Conservation (phyloP, 140 eudicot species). For the Senecio squalidus region DNA sequence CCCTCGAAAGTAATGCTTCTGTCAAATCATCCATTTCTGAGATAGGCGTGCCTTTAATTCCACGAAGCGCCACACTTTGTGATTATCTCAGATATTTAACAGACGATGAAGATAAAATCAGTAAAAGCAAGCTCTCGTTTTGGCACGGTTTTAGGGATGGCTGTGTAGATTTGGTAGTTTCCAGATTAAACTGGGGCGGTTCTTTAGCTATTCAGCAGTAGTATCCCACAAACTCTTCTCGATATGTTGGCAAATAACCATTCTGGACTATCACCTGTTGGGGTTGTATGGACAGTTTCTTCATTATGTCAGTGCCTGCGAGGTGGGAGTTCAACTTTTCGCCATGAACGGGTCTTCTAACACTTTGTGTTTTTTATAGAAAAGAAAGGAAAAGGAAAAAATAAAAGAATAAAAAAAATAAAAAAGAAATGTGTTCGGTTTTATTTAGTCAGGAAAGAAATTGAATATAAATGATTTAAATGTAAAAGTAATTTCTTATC, state of each 20-base stretch:
- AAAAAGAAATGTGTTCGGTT: too few species aligned
- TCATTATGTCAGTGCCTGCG: slow-evolving; percentile 81
- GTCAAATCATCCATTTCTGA: slow-evolving; percentile 57
- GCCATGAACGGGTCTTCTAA: too few species aligned
- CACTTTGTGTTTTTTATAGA: too few species aligned
- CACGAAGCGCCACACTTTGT: slow-evolving; percentile 81
- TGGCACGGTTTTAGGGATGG: slow-evolving; percentile 94
- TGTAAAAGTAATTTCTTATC: too few species aligned
- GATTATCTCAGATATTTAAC: slow-evolving; percentile 57
- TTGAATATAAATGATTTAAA: too few species aligned
- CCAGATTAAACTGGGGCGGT: slow-evolving; percentile 85
- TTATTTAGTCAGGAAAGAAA: too few species aligned
- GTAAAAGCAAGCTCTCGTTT: slow-evolving; percentile 54
- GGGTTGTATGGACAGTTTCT: slow-evolving; percentile 90
- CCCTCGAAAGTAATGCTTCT: slow-evolving; percentile 55
- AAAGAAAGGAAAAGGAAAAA: too few species aligned
- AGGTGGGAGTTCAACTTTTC: slow-evolving; percentile 76
- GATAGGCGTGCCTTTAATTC: slow-evolving; percentile 86
- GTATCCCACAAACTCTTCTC: slow-evolving; percentile 80
- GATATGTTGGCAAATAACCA: slow-evolving; percentile 51
- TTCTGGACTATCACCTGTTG: slow-evolving; percentile 73
- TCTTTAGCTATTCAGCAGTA: slow-evolving; percentile 94
- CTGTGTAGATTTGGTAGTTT: slow-evolving; percentile 73
- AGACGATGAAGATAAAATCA: slow-evolving; percentile 21
- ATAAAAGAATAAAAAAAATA: too few species aligned